Base-by-base conservation (phyloP, 2,329 filamentous ascomycete species). In the Achaetomium macrosporum region DNA sequence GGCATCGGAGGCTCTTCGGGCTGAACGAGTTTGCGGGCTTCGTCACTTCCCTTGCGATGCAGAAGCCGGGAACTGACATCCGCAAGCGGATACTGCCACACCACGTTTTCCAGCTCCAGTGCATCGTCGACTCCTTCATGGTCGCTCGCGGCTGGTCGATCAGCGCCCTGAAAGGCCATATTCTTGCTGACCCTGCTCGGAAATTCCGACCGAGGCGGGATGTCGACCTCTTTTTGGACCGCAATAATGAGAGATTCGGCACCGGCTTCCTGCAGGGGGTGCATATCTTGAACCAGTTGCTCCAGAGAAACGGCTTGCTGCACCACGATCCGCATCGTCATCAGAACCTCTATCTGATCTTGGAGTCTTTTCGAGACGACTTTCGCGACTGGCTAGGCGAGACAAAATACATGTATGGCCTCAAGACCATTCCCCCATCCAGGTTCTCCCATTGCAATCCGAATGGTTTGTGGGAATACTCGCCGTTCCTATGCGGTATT, bases 41-140 rank as follows among this genome's bases (percentile, higher is more conserved):
- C 0, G 63, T 79, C 41, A 76, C 72, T 0, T 48, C 61, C n/a
- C 64, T 78, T 12, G 73, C 73, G 0, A 73, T 75, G 69, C 69
- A 75, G 54, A 74, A 73, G 49, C 65, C 64, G 0, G 68, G 64
- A 0, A 67, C 66, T 0, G 61, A 73, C 50, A 51, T 77, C 36
- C 64, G 66, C 7, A 51, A 61, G 0, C 71, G 59, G 33, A 76
- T 79, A 15, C 63, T 72, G 0, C 74, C 75, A 0, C 71, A 74
- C 33, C 69, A 73, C 54, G 71, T 79, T 1, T 77, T 79, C 53
- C 69, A 77, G 36, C 63, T 79, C 0, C 74, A 78, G 55, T 74
- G 71, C 52, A 75, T 79, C 33, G 68, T 78, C 12, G 76, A 79
- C 54, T 73, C 75, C 1, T 63, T 76, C 35, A 65, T 67, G 2